These are phyloP conservation scores for Phyllosticta capitalensis DNA, from an alignment of 2,329 filamentous ascomycete genomes.

Conservation along the genomic window DNA sequence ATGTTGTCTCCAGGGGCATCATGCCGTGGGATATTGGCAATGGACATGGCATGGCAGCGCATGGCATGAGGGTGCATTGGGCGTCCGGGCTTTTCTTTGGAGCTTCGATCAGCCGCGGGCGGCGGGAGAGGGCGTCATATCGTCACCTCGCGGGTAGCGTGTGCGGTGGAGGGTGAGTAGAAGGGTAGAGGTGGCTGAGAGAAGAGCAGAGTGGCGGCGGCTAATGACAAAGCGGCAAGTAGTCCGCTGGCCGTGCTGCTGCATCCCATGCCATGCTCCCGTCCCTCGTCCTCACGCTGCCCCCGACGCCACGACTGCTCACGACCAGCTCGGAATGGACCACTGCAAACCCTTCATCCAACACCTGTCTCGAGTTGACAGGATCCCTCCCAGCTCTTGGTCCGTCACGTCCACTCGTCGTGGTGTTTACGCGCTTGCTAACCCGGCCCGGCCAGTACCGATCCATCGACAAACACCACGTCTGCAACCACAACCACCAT, in stretches of 20 bases:
- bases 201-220: not conserved
- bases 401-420: not conserved
- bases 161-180: not conserved
- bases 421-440: not conserved
- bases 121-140: not conserved
- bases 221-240: not conserved
- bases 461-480: not conserved
- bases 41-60: not conserved
- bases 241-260: not conserved
- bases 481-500: not conserved
- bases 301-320: not conserved
- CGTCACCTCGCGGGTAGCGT: not conserved
- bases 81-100: not conserved
- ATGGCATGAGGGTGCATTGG: not conserved
- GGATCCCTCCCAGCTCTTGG: not conserved
- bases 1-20: not conserved
- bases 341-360: constrained; percentile 1
- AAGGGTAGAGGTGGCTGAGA: not conserved
- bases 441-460: not conserved
- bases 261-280: not conserved
- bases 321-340: not conserved
- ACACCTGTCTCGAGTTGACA: constrained; percentile 8
- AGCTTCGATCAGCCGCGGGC: not conserved
- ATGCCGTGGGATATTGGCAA: not conserved
- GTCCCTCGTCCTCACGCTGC: not conserved